Evolutionary conservation across 768 basidiomycete genomes (phyloP), one percentile per base, ranked within the genome.

Genomic region (Lactifluus piperatus): DNA sequence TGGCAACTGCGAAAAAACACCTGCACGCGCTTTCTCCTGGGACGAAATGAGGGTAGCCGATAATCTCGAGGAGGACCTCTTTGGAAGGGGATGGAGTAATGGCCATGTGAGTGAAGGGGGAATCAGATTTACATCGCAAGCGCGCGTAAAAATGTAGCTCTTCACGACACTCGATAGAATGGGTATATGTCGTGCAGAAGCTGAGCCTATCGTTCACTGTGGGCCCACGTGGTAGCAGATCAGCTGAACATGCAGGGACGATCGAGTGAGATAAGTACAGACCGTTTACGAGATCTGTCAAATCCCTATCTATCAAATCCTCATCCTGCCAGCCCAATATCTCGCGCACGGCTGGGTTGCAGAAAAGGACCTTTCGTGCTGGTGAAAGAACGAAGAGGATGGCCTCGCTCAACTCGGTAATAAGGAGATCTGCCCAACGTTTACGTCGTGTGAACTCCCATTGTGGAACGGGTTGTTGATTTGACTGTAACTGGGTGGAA

Each of bases 401-500:
- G 18, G 79, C 82, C 60, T 91, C 91, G 30, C 86, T 81, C 30
- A 91, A 79, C 68, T 92, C 91, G 1, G 82, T 77, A 58, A 88
- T 72, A 26, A 92, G 76, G 14, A 94, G 75, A 69, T 93, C 91
- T 18, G 84, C 85, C 91, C 91, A 94, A 56, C 85, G 79, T 69
- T 92, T 92, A 56, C 91, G 76, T 68, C 89, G 91, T 0, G 88
- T 90, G 69, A 93, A 94, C 69, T 94, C 91, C 66, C 83, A 93
- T 41, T 54, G 49, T 3, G 55, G 44, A 41, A 67, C 56, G 30
- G 64, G 37, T n/a, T 47, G 62, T 29, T 53, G 58, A 43, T 47
- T 63, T 51, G 27, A 24, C 37, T 45, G 51, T 48, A 43, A 43
- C 30, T 58, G 52, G 24, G 55, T 48, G 18, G 63, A 30, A 24